Percentiles rank a stretch among this genome's conserved stretches.
phyloP scores from a whole-genome alignment of 108 stramenopile species.

The Nitzschia putrida region DNA sequence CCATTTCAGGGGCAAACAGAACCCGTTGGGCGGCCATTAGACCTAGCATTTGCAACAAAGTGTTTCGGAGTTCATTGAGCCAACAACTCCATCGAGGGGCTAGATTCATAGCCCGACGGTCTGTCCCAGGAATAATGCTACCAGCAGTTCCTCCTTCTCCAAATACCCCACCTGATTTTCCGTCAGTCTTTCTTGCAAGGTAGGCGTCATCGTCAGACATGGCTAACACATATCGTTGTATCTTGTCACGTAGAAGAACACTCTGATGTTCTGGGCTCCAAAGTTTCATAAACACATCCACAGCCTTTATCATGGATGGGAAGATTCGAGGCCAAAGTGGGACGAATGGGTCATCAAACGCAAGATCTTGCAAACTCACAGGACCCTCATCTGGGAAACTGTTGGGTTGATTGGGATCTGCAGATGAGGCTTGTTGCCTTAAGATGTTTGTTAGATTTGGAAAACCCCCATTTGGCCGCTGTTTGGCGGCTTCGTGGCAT shows the following conservation, averaged over 20 bases:
- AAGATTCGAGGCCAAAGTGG: conserved; percentile 85
- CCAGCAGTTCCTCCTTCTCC: conserved; percentile 91
- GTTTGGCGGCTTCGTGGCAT: conserved; percentile 83
- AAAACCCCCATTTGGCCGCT: conserved; percentile 59
- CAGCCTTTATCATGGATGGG: conserved; percentile 56
- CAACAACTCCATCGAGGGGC: conserved; percentile 88
- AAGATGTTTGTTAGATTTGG: conserved; percentile 17
- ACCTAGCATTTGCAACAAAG: conserved; percentile 80
- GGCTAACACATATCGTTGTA: conserved; percentile 79
- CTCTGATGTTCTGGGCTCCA: conserved; percentile 79
- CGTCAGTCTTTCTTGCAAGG: conserved; percentile 71
- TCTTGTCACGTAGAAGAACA: conserved; percentile 54
- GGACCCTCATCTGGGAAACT: conserved; percentile 83
- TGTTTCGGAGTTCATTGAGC: conserved; percentile 84
- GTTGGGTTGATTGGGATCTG: conserved; percentile 14
- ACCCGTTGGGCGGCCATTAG: conserved; percentile 70
- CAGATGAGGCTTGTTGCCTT: conserved; percentile 3
- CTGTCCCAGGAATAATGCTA: conserved; percentile 73
- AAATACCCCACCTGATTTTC: conserved; percentile 74
- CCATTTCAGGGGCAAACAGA: conserved; percentile 77
- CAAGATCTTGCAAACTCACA: conserved; percentile 75
- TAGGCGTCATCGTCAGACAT: conserved; percentile 91
- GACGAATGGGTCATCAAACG: conserved; percentile 83
- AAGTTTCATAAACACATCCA: conserved; percentile 64
- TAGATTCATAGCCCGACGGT: conserved; percentile 76